phyloP scores from a whole-genome alignment of 2,329 filamentous ascomycete species.

The Metarhizium brunneum region DNA sequence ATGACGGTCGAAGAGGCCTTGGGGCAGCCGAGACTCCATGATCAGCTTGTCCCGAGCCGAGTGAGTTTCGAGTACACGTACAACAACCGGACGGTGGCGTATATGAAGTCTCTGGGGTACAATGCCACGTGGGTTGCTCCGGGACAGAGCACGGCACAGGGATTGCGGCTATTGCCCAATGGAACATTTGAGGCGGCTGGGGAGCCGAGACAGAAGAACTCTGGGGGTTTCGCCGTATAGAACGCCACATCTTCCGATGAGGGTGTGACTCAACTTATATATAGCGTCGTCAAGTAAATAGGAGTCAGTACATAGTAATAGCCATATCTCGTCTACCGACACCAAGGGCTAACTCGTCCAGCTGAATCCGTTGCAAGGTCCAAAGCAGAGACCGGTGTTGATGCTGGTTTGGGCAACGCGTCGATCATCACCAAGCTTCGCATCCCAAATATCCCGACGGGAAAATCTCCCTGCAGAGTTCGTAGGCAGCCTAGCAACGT shows the following conservation, averaged over 20 bases:
- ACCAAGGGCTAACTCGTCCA: too few species aligned
- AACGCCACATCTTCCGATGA: neutral
- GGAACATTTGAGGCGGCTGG: slow-evolving; percentile 68
- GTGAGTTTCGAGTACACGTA: slow-evolving; percentile 64
- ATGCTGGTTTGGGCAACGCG: too few species aligned
- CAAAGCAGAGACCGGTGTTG: too few species aligned
- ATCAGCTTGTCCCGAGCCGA: slow-evolving; percentile 66
- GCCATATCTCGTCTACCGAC: neutral
- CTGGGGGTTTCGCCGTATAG: slow-evolving; percentile 52
- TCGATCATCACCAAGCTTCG: too few species aligned
- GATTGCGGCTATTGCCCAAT: slow-evolving; percentile 53
- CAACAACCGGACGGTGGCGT: slow-evolving; percentile 59
- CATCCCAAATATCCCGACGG: neutral
- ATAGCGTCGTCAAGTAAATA: neutral
- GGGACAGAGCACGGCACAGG: slow-evolving; percentile 64
- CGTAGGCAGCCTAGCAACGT: neutral
- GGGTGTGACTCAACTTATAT: neutral
- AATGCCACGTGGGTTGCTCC: slow-evolving; percentile 64
- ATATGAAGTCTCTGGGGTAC: slow-evolving; percentile 57
- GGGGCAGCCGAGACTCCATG: slow-evolving; percentile 63
- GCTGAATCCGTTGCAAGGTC: too few species aligned
- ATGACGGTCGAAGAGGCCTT: slow-evolving; percentile 56
- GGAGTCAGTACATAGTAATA: neutral
- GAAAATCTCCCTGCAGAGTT: neutral
- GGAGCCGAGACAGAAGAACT: slow-evolving; percentile 71